phyloP scores from a whole-genome alignment of 2,329 filamentous ascomycete genomes.

The Orbilia oligospora region DNA sequence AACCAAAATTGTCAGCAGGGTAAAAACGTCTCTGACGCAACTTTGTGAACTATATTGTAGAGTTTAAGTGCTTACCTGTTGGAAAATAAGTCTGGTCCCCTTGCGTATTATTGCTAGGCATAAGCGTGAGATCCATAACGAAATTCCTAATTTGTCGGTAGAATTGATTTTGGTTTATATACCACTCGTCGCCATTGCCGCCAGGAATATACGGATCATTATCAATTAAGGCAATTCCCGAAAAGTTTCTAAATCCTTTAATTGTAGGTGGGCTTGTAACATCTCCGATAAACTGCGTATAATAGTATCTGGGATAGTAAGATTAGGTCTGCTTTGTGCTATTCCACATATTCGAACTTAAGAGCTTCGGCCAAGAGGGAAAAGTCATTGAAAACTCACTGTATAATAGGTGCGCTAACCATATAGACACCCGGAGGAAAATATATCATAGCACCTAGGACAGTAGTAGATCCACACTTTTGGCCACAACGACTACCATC shows the following conservation, averaged over 20 bases:
- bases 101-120: constrained; percentile 38
- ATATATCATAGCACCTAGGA: constrained; percentile 63
- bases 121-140: constrained; percentile 68
- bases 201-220: constrained; percentile 67
- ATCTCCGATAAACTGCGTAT: constrained; percentile 92
- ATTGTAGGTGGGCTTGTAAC: constrained; percentile 68
- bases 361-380: too few species aligned
- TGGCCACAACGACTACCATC: constrained; percentile 82
- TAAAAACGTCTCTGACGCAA: too few species aligned
- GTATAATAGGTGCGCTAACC: constrained; percentile 71
- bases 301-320: constrained; percentile 72
- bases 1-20: not conserved
- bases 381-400: constrained; percentile 25
- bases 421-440: constrained; percentile 64
- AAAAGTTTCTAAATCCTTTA: constrained; percentile 4
- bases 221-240: constrained; percentile 65
- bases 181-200: constrained; percentile 66
- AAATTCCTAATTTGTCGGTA: constrained; percentile 73
- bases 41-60: too few species aligned
- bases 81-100: not conserved
- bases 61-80: not conserved
- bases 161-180: constrained; percentile 72
- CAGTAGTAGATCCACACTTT: constrained; percentile 71
- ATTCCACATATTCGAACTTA: too few species aligned
- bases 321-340: too few species aligned